Conservation (phyloP, 2,329 filamentous ascomycete species). For the Arthrobotrys sinensis region DNA sequence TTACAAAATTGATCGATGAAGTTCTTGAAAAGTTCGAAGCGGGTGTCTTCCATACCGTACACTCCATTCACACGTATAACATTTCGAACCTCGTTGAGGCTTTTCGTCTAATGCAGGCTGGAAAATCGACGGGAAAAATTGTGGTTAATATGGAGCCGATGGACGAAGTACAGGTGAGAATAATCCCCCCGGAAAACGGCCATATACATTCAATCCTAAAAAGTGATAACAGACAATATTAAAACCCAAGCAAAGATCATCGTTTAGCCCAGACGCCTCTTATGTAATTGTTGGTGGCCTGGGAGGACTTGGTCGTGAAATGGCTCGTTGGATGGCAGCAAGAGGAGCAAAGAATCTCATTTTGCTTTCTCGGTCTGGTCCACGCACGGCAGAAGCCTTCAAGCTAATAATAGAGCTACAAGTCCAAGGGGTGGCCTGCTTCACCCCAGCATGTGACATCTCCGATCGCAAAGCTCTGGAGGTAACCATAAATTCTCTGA, state of each 20-base stretch:
- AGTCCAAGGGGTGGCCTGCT: conserved; percentile 18
- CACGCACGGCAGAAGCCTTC: conserved; percentile 56
- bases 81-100: conserved; percentile 66
- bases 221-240: conserved; percentile 16
- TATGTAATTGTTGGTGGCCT: conserved; percentile 75
- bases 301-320: conserved; percentile 73
- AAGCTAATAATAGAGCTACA: conserved; percentile 4
- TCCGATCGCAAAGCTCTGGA: background rate
- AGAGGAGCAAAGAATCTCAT: conserved; percentile 72
- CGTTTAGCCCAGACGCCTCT: conserved; percentile 66
- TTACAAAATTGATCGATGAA: conserved; percentile 15
- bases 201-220: background rate
- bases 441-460: conserved; percentile 32
- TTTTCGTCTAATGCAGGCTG: conserved; percentile 69
- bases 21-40: conserved; percentile 22
- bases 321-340: conserved; percentile 71
- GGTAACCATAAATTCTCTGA: conserved; percentile 53
- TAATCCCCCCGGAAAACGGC: background rate
- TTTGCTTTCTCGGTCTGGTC: conserved; percentile 72
- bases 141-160: conserved; percentile 62
- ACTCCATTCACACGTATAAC: conserved; percentile 64
- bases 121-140: conserved; percentile 70
- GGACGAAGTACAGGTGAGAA: conserved; percentile 21
- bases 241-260: background rate
- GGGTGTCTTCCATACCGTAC: conserved; percentile 63